Evolutionary conservation across 176 grass and related monocot genomes (phyloP).

Genomic region (Olyra latifolia): DNA sequence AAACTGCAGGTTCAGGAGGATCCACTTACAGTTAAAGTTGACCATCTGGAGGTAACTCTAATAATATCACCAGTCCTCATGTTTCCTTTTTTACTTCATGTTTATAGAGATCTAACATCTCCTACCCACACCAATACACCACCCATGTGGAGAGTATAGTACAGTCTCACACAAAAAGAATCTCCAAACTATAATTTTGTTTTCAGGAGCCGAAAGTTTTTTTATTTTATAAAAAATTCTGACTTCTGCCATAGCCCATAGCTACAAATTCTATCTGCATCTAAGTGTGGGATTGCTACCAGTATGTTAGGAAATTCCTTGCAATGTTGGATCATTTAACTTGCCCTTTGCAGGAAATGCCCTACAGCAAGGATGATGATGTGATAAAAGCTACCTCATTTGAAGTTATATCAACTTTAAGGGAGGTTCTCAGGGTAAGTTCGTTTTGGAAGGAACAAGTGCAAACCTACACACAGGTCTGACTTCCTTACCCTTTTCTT

Average conservation of each 20-base stretch:
- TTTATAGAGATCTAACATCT: slow-evolving; percentile 4
- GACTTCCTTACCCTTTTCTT: neutral
- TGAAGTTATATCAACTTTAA: slow-evolving; percentile 99
- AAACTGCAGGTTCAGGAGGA: slow-evolving; percentile 87
- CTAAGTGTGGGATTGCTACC: slow-evolving; percentile 9
- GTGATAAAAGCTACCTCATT: slow-evolving; percentile 94
- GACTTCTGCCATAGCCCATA: neutral
- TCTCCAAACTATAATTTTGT: neutral
- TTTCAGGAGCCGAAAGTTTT: slow-evolving; percentile 5
- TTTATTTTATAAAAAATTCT: neutral
- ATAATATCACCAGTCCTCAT: slow-evolving; percentile 6
- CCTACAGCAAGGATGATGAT: slow-evolving; percentile 93
- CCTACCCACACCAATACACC: neutral
- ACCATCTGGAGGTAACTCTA: slow-evolving; percentile 88
- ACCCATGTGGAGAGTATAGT: neutral
- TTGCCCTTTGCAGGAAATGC: slow-evolving; percentile 61
- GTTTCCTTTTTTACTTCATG: slow-evolving; percentile 16
- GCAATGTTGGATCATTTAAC: slow-evolving; percentile 1
- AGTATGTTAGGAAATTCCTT: neutral
- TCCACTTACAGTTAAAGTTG: slow-evolving; percentile 91
- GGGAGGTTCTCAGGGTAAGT: slow-evolving; percentile 89
- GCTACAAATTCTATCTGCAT: slow-evolving; percentile 11
- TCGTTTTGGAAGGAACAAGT: slow-evolving; percentile 97
- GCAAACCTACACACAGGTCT: slow-evolving; percentile 90
- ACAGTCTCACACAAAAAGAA: neutral